phyloP scores from a whole-genome alignment of 2,329 filamentous ascomycete genomes.

The Cylindrodendrum hubeiense region DNA sequence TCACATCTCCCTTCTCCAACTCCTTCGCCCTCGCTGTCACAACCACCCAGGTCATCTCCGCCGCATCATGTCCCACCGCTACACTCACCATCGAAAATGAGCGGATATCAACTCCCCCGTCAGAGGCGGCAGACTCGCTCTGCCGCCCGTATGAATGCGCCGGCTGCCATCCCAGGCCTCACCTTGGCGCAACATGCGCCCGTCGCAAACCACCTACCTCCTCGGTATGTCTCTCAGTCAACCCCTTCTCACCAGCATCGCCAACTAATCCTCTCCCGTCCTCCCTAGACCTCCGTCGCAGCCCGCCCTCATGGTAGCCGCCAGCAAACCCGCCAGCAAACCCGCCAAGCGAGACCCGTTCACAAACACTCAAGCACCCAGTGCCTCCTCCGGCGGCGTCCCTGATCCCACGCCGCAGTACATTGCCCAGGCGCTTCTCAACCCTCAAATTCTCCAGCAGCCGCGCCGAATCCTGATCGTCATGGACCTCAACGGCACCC shows the following conservation, averaged over 20 bases:
- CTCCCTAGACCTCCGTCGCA: neutral
- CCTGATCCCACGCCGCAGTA: constrained; percentile 74
- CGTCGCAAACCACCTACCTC: neutral
- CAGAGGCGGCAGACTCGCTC: neutral
- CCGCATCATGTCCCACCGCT: neutral
- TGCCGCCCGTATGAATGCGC: neutral
- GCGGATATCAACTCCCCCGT: neutral
- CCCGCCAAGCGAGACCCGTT: neutral
- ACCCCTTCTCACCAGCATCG: neutral
- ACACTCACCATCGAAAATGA: neutral
- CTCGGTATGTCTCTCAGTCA: neutral
- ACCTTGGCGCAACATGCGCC: neutral
- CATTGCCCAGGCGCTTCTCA: constrained; percentile 63
- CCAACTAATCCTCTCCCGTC: neutral
- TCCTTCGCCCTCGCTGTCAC: neutral
- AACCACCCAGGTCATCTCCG: neutral
- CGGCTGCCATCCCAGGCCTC: constrained; percentile 2
- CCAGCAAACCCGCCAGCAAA: neutral
- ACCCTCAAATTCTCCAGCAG: constrained; percentile 54
- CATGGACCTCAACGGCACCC: constrained; percentile 93
- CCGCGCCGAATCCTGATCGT: constrained; percentile 81
- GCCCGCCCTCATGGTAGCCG: neutral
- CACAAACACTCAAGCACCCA: constrained; percentile 41
- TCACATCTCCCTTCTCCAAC: neutral
- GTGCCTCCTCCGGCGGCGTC: constrained; percentile 64